Percentiles rank a stretch among this genome's conserved stretches.
Conservation (phyloP, 768 basidiomycete species). For the Mycena crocata region DNA sequence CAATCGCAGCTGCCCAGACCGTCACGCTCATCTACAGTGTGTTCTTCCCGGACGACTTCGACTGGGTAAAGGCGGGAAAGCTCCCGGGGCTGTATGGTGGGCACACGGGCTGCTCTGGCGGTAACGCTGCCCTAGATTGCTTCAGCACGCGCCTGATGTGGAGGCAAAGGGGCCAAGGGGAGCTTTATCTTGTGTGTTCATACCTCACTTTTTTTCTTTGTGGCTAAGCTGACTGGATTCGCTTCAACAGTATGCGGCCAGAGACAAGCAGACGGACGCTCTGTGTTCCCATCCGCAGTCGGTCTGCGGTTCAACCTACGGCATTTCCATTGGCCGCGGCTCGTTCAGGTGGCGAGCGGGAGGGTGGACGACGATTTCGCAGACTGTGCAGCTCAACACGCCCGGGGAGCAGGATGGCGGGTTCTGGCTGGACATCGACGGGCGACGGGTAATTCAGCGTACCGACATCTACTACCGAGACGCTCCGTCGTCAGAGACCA, state of each 20-base stretch:
- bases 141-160: slow-evolving; percentile 93
- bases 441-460: slow-evolving; percentile 61
- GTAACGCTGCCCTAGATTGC: slow-evolving; percentile 75
- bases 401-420: slow-evolving; percentile 76
- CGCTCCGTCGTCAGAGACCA: slow-evolving; percentile 32
- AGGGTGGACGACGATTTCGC: slow-evolving; percentile 77
- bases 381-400: slow-evolving; percentile 79
- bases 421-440: slow-evolving; percentile 76
- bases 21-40: slow-evolving; percentile 77
- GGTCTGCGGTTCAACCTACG: slow-evolving; percentile 74
- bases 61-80: slow-evolving; percentile 87
- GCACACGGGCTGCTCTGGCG: slow-evolving; percentile 76
- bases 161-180: slow-evolving; percentile 74
- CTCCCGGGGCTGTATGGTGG: slow-evolving; percentile 86
- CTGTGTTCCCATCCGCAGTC: slow-evolving; percentile 72
- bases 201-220: not conserved
- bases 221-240: not conserved
- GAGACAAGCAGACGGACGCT: slow-evolving; percentile 69
- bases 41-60: slow-evolving; percentile 80
- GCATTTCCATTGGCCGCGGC: slow-evolving; percentile 81
- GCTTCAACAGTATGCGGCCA: slow-evolving; percentile 75
- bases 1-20: slow-evolving; percentile 59
- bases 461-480: slow-evolving; percentile 74
- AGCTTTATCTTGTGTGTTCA: slow-evolving; percentile 75
- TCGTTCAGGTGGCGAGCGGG: slow-evolving; percentile 72